Evolutionary conservation across 208 protist species (phyloP), one percentile per base, ranked within the genome.

Genomic region (Leishmania braziliensis): DNA sequence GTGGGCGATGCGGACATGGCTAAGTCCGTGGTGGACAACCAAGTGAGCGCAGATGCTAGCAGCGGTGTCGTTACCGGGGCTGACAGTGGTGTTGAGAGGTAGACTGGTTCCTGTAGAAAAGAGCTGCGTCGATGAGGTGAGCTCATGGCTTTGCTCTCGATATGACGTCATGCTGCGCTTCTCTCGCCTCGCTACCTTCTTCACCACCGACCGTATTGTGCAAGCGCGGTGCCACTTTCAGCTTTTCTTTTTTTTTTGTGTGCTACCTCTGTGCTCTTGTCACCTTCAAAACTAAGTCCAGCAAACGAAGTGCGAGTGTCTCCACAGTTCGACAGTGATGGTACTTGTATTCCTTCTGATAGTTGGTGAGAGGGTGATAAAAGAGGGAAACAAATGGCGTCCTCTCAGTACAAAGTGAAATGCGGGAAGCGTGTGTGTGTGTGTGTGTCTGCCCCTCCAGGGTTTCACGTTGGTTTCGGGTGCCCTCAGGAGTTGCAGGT

Each of bases 1-100:
- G 43, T 87, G 82, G 46, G 90, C 86, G 29, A 96, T 84, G 62
- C 79, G 84, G 16, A 76, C 69, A 10, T 63, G 84, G n/a, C 86
- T 87, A 74, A 91, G 78, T 4, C 87, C 79, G 29, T 89, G 78
- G 43, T 86, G 77, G 3, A 80, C 89, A 62, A 96, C 91, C 16
- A 98, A 81, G 76, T 93, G 88, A 0, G 91, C 90, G 79, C 90
- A 95, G 69, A 98, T 89, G 56, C 56, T 80, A 2, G 92, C 80
- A 12, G 90, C 93, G 50, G 91, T 85, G 68, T 96, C 93, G 68
- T 54, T 39, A 54, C 77, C 36, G 53, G 12, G 39, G 77, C 58
- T 70, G 14, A 20, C 16, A 2, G 63, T 53, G 16, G 43, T 39
- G 33, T n/a, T 43, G 63, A 48, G 9, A 36, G 50, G 60, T 18